Percentiles rank a stretch among this genome's conserved stretches.
Evolutionary conservation across 140 eudicot genomes (phyloP).

Genomic region (Bidens hawaiensis): DNA sequence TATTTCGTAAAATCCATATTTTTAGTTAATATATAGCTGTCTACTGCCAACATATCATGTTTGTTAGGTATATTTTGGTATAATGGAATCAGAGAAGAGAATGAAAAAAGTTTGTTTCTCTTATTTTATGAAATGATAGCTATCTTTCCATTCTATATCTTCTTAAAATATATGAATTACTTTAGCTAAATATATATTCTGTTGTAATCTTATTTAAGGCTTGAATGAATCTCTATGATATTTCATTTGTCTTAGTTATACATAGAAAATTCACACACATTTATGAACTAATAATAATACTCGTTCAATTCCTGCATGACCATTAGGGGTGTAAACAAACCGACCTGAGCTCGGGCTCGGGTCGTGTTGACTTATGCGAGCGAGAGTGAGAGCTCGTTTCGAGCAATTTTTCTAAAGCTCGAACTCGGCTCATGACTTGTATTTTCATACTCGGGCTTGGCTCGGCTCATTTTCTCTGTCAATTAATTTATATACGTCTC

Average conservation of each 20-base stretch:
- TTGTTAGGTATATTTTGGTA: constrained; percentile 18
- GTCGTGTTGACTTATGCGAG: too few relatives aligned
- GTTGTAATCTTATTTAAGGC: background rate
- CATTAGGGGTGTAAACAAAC: constrained; percentile 5
- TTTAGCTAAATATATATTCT: background rate
- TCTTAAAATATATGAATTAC: background rate
- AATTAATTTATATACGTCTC: too few relatives aligned
- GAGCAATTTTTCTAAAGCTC: too few relatives aligned
- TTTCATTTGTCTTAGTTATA: background rate
- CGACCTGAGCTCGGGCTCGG: too few relatives aligned
- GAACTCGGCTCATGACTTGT: too few relatives aligned
- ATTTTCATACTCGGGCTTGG: too few relatives aligned
- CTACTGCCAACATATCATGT: constrained; percentile 5
- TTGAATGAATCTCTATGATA: background rate
- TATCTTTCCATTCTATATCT: background rate
- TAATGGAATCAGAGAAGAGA: constrained; percentile 10
- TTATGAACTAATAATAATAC: background rate
- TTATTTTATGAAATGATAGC: background rate
- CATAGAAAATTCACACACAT: background rate
- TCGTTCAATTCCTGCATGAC: background rate
- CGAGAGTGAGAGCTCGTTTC: too few relatives aligned
- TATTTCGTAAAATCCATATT: constrained; percentile 41
- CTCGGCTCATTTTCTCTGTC: too few relatives aligned
- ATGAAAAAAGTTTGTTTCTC: background rate
- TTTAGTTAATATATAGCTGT: constrained; percentile 51